Evolutionary conservation across 768 basidiomycete genomes (phyloP), one percentile per base, ranked within the genome.

Genomic region (Chalciporus piperatus): DNA sequence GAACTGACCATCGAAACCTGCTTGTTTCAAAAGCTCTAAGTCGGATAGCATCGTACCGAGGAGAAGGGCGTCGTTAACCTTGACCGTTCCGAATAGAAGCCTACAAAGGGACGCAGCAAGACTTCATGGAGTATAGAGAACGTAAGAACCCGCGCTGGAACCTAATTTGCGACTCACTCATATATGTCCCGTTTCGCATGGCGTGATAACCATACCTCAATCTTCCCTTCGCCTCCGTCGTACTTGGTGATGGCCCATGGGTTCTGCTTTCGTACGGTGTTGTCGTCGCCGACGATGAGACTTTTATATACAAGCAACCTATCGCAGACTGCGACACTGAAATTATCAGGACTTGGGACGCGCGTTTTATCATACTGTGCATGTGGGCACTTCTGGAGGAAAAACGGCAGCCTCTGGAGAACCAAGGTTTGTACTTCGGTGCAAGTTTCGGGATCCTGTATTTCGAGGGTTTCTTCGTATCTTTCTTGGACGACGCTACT

Each of bases 11-110:
- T 89, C 87, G 64, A 89, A 92, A 16, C 91, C 92, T 55, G 90
- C 73, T 30, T 89, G 74, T 60, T 84, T 83, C 53, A 95, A 70
- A 14, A 87, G 81, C 46, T 82, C 77, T 25, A 94, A 70, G 54
- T 94, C 89, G 0, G 90, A 89, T 17, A 98, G 76, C 41, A 98
- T 89, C 0, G 89, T 94, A 78, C 89, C 87, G 53, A 97, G 84
- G 11, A 97, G 69, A 11, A 98, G 73, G 0, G 88, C 82, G 63
- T 95, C 92, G 60, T 92, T 89, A 19, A 85, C 79, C 66, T 86
- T 86, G 2, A 83, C 83, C 3, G 80, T 75, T 46, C 85, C 79
- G 54, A 96, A 88, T 19, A 95, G 70, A 5, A 86, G 67, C 16
- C 84, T 82, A 65, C 89, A 91, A 19, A 97, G 74, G 0, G 87